These are phyloP conservation scores for Crepidotus variabilis DNA, from an alignment of 768 basidiomycete genomes.

Conservation along the genomic window DNA sequence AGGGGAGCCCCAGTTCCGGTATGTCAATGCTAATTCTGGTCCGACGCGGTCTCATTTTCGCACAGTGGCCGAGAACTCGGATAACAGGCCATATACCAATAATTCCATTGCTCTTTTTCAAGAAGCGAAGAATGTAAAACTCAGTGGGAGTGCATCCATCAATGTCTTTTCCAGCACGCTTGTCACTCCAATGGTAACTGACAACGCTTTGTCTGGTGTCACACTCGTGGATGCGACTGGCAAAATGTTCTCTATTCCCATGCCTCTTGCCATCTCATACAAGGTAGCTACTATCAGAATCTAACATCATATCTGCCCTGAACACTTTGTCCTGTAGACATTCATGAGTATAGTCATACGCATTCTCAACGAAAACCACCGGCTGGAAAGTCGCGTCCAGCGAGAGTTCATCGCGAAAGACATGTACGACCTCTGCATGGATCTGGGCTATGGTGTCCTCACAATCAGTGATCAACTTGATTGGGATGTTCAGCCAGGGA, in stretches of 20 bases:
- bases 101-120: too few species aligned
- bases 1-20: too few species aligned
- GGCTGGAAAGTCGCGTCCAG: neutral
- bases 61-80: too few species aligned
- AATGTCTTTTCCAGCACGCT: neutral
- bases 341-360: neutral
- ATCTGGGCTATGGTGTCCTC: neutral
- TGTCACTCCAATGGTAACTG: neutral
- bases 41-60: too few species aligned
- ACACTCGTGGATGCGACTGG: neutral
- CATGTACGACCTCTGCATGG: neutral
- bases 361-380: neutral
- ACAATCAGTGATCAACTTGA: neutral
- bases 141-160: neutral
- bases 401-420: neutral
- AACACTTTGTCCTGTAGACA: neutral
- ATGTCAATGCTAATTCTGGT: too few species aligned
- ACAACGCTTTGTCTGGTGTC: neutral
- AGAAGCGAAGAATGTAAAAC: neutral
- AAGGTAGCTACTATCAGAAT: neutral
- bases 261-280: neutral
- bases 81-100: too few species aligned
- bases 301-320: neutral
- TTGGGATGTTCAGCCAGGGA: neutral
- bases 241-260: neutral